Evolutionary conservation across 441 rosid genomes (phyloP), one percentile per base, ranked within the genome.

Genomic region (Raphanus hybrid): DNA sequence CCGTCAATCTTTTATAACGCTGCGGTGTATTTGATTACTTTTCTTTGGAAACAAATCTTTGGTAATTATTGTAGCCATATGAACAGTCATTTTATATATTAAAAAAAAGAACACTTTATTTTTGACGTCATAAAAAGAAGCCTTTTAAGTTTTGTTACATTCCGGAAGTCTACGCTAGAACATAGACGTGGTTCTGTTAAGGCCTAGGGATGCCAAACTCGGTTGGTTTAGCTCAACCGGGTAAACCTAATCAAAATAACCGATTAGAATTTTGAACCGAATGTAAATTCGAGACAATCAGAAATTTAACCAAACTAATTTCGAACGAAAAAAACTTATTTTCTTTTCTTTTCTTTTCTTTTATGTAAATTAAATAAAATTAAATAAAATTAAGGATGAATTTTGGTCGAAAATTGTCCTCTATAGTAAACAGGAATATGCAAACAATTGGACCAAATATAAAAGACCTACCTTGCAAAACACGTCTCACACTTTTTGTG

Each of bases 401-500:
- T 5, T 26, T 26, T 59, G 15, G 15, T 23, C 3, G 34, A 23
- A 10, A 59, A 11, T 59, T 12, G 5, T 29, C 64, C 3, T 48
- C 1, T 48, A 48, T 48, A 48, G 54, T 12, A 48, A 48, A n/a
- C 8, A 10, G 4, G 18, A 52, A 52, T 6, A 6, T 52, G 10
- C 58, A 52, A 52, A 52, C 58, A 52, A 15, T 52, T 6, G 59
- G 59, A 15, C 4, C 59, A 54, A 15, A 15, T 15, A 7, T 7
- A 7, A 54, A 54, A 7, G 1, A 54, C 23, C 59, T 57, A 57
- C 8, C 81, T 72, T 71, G 73, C 27, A 11, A 23, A 50, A 15
- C 64, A 78, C 60, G 77, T 35, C 27, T 72, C 58, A 72, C 43
- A 23, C 58, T 37, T 45, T 54, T 14, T 50, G 45, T 20, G 39